These are phyloP conservation scores for Tausonia pullulans DNA, from an alignment of 1,284 basidiomycete genomes.

Conservation along the genomic window DNA sequence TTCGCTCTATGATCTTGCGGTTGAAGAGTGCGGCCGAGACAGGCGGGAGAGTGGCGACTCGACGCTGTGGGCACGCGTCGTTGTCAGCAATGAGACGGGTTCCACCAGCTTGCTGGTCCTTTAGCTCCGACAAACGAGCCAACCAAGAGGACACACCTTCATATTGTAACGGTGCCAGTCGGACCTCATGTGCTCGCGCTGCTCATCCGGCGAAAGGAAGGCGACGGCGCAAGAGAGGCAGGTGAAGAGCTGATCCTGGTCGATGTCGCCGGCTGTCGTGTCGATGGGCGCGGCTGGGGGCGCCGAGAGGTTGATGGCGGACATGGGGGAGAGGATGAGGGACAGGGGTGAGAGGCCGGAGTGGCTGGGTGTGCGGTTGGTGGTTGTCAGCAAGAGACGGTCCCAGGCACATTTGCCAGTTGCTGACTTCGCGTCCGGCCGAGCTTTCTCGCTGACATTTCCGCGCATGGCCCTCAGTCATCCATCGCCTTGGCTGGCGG, in stretches of 20 bases:
- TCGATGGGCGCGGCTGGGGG: not conserved
- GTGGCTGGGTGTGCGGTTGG: no score
- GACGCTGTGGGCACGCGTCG: constrained; percentile 39
- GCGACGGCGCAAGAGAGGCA: constrained; percentile 89
- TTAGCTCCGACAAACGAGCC: not conserved
- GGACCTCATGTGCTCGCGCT: constrained; percentile 81
- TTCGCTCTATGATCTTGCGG: constrained; percentile 75
- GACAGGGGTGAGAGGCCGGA: not conserved
- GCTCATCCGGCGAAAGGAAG: constrained; percentile 72
- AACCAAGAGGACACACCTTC: constrained; percentile 42
- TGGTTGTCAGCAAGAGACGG: no score
- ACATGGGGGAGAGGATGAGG: not conserved
- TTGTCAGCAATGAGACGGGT: not conserved
- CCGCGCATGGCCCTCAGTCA: no score
- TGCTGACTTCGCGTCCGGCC: no score
- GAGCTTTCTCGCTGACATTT: no score
- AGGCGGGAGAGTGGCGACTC: constrained; percentile 82
- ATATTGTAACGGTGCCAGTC: constrained; percentile 98
- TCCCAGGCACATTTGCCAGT: no score
- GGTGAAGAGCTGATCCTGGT: constrained; percentile 7
- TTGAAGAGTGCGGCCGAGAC: constrained; percentile 71
- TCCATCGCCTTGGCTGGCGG: no score
- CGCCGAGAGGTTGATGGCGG: constrained; percentile 5
- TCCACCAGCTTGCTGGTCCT: not conserved
- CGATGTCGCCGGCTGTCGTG: not conserved